Conservation (phyloP, 2,329 filamentous ascomycete genomes). For the Cladophialophora psammophila region DNA sequence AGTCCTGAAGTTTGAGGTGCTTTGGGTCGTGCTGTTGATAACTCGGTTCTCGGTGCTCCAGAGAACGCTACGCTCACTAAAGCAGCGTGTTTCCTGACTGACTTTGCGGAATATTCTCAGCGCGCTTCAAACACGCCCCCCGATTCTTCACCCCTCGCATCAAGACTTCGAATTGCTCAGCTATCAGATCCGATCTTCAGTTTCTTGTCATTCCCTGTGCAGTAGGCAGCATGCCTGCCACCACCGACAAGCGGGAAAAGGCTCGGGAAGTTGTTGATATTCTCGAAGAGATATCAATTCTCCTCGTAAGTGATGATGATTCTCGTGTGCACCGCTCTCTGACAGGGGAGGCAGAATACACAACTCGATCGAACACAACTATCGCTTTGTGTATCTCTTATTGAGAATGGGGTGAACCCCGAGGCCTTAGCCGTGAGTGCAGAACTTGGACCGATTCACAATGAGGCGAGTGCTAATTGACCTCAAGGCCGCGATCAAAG, state of each 20-base stretch:
- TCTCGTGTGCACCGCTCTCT: slow-evolving; percentile 8
- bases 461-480: slow-evolving; percentile 18
- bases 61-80: neutral
- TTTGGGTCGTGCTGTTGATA: neutral
- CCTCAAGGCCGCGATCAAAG: slow-evolving; percentile 53
- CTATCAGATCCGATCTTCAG: neutral
- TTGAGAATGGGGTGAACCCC: slow-evolving; percentile 96
- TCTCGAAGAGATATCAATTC: slow-evolving; percentile 57
- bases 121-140: neutral
- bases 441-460: neutral
- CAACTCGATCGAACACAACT: slow-evolving; percentile 88
- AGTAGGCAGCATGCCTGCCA: slow-evolving; percentile 11
- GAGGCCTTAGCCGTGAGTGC: slow-evolving; percentile 86
- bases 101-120: neutral
- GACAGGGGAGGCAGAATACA: slow-evolving; percentile 72
- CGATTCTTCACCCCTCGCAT: neutral
- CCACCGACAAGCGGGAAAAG: slow-evolving; percentile 53
- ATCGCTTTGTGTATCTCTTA: slow-evolving; percentile 93
- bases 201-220: neutral
- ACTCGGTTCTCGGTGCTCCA: too few species aligned
- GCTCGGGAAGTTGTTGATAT: slow-evolving; percentile 60
- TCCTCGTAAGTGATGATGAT: slow-evolving; percentile 48
- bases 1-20: neutral
- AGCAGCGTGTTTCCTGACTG: neutral
- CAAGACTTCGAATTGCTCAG: neutral